Evolutionary conservation across 768 basidiomycete genomes (phyloP), one percentile per base, ranked within the genome.

Genomic region (Lactarius deliciosus): DNA sequence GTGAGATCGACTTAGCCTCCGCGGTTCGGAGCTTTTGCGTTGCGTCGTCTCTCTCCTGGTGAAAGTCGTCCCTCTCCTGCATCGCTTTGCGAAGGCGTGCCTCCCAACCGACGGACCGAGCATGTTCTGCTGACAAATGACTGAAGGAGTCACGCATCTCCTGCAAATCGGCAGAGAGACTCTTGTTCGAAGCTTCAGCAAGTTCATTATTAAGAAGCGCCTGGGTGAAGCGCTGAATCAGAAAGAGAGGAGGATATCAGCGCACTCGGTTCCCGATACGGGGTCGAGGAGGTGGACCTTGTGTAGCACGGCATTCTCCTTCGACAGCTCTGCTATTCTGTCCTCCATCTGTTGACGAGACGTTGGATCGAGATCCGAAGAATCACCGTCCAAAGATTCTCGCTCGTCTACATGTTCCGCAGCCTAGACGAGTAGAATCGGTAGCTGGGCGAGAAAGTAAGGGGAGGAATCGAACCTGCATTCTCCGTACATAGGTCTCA

Each of bases 121-220:
- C 89, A 62, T 89, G 83, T 71, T 89, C 86, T 16, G 85, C 82
- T 18, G 84, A 86, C 57, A 94, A 76, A 38, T 88, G 85, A 20
- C 85, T 83, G 59, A 94, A 84, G 22, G 84, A 82, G 22, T 81
- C 79, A 65, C 87, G 84, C 20, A 90, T 86, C 63, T 90, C 90
- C 62, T 92, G 86, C 38, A 95, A 80, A 71, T 94, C 90, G 50
- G 86, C 82, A 32, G 90, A 75, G 15, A 91, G 79, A 7, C 85
- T 83, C 74, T 91, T 90, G 72, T 86, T 91, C 11, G 92, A 89
- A 2, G 84, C 81, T 71, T 96, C 94, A 1, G 87, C 82, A 40
- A 92, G 83, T 76, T 96, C 94, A 61, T 84, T 90, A 74, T 93
- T 90, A 53, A 92, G 80, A 20, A 92, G 78, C 20, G 91, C 88